These are phyloP conservation scores for Wickerhamomyces bovis DNA, from an alignment of 805 yeast genomes.

Conservation along the genomic window DNA sequence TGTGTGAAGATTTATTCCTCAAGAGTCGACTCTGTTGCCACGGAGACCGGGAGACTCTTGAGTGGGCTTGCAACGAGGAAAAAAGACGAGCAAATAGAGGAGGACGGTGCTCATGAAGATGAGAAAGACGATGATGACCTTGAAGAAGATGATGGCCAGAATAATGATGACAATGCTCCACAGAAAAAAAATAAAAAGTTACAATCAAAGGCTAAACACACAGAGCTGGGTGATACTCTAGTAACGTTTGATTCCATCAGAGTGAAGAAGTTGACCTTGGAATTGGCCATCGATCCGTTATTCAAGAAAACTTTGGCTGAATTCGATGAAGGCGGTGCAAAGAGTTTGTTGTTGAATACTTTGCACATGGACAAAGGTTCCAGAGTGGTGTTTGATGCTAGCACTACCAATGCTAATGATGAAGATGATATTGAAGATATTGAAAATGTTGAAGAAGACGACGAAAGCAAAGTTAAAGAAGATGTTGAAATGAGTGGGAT, in stretches of 20 bases:
- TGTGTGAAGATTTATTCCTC: slow-evolving; percentile 90
- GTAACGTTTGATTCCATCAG: slow-evolving; percentile 44
- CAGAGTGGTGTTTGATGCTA: slow-evolving; percentile 63
- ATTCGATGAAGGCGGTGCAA: slow-evolving; percentile 81
- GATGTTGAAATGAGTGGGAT: slow-evolving; percentile 16
- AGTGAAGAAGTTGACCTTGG: slow-evolving; percentile 55
- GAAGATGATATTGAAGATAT: slow-evolving; percentile 10
- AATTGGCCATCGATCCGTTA: slow-evolving; percentile 63
- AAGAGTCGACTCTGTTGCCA: slow-evolving; percentile 88
- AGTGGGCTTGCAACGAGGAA: slow-evolving; percentile 61
- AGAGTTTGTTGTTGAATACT: slow-evolving; percentile 58
- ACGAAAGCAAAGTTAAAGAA: slow-evolving; percentile 21
- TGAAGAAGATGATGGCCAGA: slow-evolving; percentile 1
- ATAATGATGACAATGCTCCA: slow-evolving; percentile 1
- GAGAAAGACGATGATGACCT: slow-evolving; percentile 21
- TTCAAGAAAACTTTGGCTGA: slow-evolving; percentile 72
- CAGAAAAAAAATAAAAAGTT: slow-evolving; percentile 21
- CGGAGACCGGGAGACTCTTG: slow-evolving; percentile 78
- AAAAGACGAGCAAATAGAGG: slow-evolving; percentile 12
- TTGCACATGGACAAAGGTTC: slow-evolving; percentile 47
- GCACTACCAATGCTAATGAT: slow-evolving; percentile 18
- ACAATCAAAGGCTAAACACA: slow-evolving; percentile 23
- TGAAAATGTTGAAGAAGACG: slow-evolving; percentile 23
- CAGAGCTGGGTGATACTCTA: slow-evolving; percentile 37
- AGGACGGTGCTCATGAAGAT: slow-evolving; percentile 18